A percentile compares a stretch with the other conserved stretches of the same genome.
Conservation (phyloP, 352 stramenopile genomes). For the Globisporangium cystogenes region DNA sequence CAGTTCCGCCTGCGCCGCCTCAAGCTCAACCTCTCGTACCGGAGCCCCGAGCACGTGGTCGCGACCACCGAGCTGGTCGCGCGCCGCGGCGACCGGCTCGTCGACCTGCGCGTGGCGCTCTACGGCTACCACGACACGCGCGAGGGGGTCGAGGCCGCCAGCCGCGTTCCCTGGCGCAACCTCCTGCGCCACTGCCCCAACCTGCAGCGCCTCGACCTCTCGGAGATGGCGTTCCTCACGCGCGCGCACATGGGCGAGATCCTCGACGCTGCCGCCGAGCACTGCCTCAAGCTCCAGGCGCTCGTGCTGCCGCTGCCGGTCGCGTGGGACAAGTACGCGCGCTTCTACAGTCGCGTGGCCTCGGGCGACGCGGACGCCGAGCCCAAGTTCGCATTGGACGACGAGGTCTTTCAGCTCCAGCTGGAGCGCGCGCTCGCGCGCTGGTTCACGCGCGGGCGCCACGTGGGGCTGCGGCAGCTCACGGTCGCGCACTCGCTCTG, state of each 20-base stretch:
- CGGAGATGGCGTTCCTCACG: constrained; percentile 45
- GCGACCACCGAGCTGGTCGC: constrained; percentile 15
- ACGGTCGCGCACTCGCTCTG: constrained; percentile 32
- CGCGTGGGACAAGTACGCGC: constrained; percentile 31
- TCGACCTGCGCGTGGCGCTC: constrained; percentile 39
- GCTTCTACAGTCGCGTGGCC: constrained; percentile 13
- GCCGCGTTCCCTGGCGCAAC: constrained; percentile 14
- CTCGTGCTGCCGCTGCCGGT: constrained; percentile 36
- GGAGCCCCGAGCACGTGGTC: constrained; percentile 21
- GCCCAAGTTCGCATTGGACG: constrained; percentile 12
- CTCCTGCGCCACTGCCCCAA: constrained; percentile 34
- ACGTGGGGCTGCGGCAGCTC: constrained; percentile 30
- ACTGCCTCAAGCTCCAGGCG: constrained; percentile 40
- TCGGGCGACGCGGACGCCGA: constrained; percentile 5
- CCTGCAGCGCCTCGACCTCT: constrained; percentile 41
- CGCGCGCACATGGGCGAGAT: constrained; percentile 24
- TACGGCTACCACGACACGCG: constrained; percentile 39
- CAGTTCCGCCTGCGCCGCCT: constrained; percentile 35
- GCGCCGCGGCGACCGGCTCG: constrained; percentile 15
- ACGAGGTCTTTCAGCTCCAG: constrained; percentile 20
- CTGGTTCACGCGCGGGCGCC: constrained; percentile 30
- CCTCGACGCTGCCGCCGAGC: constrained; percentile 27
- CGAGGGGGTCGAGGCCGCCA: constrained; percentile 20
- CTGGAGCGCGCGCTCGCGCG: constrained; percentile 29
- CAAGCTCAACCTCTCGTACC: constrained; percentile 47